phyloP scores from a whole-genome alignment of 148 eudicot species.

The Rhododendron griersonianum region DNA sequence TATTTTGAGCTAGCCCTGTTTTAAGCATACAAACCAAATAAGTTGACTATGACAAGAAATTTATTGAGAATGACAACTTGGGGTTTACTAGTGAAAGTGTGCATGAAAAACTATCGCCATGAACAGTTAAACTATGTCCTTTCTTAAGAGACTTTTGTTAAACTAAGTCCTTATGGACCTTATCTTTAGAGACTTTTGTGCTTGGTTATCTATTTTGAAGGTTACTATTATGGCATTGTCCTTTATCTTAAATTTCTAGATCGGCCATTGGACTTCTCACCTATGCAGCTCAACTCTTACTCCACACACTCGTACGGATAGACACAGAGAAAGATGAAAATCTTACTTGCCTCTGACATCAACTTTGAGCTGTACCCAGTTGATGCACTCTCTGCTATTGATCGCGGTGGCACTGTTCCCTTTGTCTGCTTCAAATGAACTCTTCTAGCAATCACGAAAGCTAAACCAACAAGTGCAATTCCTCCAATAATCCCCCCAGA shows the following conservation, averaged over 20 bases:
- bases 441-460: constrained; percentile 36
- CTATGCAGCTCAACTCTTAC: neutral
- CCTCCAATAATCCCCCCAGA: constrained; percentile 46
- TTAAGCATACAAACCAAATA: neutral
- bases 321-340: neutral
- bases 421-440: constrained; percentile 27
- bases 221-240: neutral
- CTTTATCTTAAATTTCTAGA: neutral
- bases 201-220: neutral
- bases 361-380: constrained; percentile 51
- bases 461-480: constrained; percentile 24
- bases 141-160: neutral
- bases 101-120: neutral
- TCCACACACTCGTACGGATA: neutral
- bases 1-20: neutral
- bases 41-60: neutral
- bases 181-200: neutral
- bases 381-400: constrained; percentile 46
- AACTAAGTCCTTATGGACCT: neutral
- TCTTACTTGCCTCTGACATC: constrained; percentile 70
- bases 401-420: constrained; percentile 25
- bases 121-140: neutral
- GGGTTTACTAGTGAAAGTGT: neutral
- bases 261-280: neutral
- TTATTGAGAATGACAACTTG: neutral